A percentile compares a stretch with the other conserved stretches of the same genome.
Conservation (phyloP, 2,329 filamentous ascomycete genomes). For the Trichoderma sp. region DNA sequence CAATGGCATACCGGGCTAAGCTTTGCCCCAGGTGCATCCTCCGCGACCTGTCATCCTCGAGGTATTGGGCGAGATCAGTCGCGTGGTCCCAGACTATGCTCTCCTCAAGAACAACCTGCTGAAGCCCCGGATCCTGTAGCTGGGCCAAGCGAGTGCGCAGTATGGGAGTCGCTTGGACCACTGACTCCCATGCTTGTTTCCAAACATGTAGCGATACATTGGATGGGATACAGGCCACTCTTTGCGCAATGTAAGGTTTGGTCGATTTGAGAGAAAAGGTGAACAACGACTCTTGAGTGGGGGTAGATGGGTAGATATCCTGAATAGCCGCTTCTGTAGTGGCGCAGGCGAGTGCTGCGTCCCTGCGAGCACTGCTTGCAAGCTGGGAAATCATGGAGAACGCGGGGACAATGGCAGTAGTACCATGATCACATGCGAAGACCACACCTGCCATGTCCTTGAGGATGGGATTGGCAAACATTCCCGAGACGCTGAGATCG, state of each 20-base stretch:
- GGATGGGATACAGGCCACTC: slow-evolving; percentile 32
- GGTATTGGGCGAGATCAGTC: background rate
- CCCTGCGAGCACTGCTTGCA: background rate
- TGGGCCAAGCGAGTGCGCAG: slow-evolving; percentile 42
- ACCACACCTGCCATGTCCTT: slow-evolving; percentile 16
- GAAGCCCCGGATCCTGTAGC: slow-evolving; percentile 11
- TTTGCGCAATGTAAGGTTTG: slow-evolving; percentile 41
- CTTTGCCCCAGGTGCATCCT: slow-evolving; percentile 7
- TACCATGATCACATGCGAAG: background rate
- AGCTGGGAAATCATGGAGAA: slow-evolving; percentile 4
- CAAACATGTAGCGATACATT: slow-evolving; percentile 33
- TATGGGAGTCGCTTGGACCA: slow-evolving; percentile 37
- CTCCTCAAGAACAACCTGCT: slow-evolving; percentile 30
- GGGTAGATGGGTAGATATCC: slow-evolving; percentile 41
- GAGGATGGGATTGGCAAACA: slow-evolving; percentile 23
- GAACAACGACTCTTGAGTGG: slow-evolving; percentile 43
- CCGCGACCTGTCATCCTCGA: background rate
- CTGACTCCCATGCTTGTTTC: slow-evolving; percentile 37
- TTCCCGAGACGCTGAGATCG: slow-evolving; percentile 10
- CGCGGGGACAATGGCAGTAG: background rate
- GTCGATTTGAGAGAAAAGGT: slow-evolving; percentile 39
- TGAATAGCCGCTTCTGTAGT: slow-evolving; percentile 33
- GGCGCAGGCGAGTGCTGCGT: slow-evolving; percentile 1
- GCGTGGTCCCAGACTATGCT: slow-evolving; percentile 29
- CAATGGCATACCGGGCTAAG: background rate